Conservation (phyloP, 108 stramenopile genomes). For the Nitzschia putrida region DNA sequence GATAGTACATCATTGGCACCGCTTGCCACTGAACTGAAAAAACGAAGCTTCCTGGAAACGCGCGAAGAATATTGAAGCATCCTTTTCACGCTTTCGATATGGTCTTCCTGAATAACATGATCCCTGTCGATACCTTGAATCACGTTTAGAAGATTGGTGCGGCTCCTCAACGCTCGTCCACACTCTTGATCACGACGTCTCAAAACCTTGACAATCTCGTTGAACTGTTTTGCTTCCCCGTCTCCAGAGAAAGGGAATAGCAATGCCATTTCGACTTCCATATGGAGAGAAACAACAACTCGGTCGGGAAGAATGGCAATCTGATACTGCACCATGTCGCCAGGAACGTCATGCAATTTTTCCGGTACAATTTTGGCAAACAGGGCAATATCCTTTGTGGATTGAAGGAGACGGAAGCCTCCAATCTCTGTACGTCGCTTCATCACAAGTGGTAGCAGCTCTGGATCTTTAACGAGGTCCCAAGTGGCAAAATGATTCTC, state of each 20-base stretch:
- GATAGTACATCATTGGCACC: constrained; percentile 52
- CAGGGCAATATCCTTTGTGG: constrained; percentile 48
- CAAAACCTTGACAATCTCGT: constrained; percentile 51
- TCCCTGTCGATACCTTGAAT: constrained; percentile 19
- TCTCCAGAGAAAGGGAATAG: constrained; percentile 48
- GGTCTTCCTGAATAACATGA: constrained; percentile 7
- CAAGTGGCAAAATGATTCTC: constrained; percentile 67
- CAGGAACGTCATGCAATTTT: constrained; percentile 26
- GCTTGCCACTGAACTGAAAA: constrained; percentile 42
- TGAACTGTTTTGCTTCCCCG: constrained; percentile 36
- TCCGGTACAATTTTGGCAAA: constrained; percentile 63
- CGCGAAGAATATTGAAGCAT: constrained; percentile 62
- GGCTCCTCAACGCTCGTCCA: constrained; percentile 58
- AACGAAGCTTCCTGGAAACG: constrained; percentile 56
- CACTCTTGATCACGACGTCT: constrained; percentile 70
- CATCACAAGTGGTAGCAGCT: constrained; percentile 68
- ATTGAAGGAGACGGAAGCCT: constrained; percentile 58
- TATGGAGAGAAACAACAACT: constrained; percentile 66
- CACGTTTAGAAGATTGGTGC: constrained; percentile 57
- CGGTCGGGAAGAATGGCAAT: constrained; percentile 44
- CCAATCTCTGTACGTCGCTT: constrained; percentile 67
- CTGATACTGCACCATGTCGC: constrained; percentile 65
- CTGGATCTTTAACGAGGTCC: constrained; percentile 67
- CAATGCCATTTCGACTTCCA: constrained; percentile 64
- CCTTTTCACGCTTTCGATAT: constrained; percentile 51